Evolutionary conservation across 768 basidiomycete genomes (phyloP).

Genomic region (Trametes gibbosa): DNA sequence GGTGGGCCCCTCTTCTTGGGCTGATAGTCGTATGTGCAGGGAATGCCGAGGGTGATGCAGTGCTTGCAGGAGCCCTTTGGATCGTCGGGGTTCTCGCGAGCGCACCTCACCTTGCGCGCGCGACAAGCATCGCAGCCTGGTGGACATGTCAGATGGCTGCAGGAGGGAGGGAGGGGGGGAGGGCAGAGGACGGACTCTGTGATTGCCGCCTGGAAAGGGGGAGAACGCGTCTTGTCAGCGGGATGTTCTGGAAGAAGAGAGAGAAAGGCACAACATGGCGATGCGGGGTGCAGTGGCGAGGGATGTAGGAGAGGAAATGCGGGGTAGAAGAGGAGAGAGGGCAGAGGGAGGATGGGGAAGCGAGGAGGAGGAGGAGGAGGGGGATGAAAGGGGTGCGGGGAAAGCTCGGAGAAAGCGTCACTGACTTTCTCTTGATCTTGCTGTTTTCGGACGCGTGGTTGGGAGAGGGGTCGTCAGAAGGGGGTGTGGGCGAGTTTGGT

Average conservation of each 20-base stretch:
- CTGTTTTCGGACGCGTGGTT: conserved; percentile 64
- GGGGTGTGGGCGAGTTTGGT: conserved; percentile 55
- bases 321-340: conserved; percentile 21
- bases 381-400: conserved; percentile 41
- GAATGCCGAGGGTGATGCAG: conserved; percentile 76
- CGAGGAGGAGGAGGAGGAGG: conserved; percentile 35
- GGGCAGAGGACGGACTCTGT: conserved; percentile 57
- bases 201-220: conserved; percentile 67
- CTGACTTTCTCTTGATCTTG: conserved; percentile 80
- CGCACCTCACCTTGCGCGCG: conserved; percentile 83
- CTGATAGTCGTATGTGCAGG: conserved; percentile 89
- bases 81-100: conserved; percentile 75
- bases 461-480: conserved; percentile 59
- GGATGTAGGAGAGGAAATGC: conserved; percentile 14
- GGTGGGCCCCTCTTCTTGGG: conserved; percentile 94
- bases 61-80: conserved; percentile 82
- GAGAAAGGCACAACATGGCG: conserved; percentile 29
- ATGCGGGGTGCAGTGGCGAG: neutral
- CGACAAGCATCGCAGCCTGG: conserved; percentile 85
- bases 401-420: conserved; percentile 52
- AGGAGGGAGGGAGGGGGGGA: conserved; percentile 18
- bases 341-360: conserved; percentile 20
- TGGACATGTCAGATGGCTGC: conserved; percentile 24
- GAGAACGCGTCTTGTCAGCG: conserved; percentile 31
- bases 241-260: conserved; percentile 8